Evolutionary conservation across 768 basidiomycete species (phyloP).

Genomic region (Fomitopsis serialis): DNA sequence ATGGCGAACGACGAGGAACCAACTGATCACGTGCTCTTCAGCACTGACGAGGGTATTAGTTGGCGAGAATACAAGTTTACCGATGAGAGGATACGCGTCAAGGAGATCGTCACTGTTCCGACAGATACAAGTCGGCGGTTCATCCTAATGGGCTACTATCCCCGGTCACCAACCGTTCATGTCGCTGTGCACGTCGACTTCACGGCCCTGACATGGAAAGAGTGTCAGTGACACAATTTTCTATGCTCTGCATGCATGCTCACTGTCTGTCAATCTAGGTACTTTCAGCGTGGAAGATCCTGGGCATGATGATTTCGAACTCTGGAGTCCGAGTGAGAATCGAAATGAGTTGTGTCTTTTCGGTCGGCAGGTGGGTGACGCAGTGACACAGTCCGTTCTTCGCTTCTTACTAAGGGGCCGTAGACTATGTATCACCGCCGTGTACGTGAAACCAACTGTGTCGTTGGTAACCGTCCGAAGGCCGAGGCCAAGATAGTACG

Average conservation of each 20-base stretch:
- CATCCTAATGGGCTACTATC: conserved; percentile 69
- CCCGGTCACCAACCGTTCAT: conserved; percentile 37
- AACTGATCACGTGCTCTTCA: conserved; percentile 84
- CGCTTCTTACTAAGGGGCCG: neutral
- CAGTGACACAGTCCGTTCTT: neutral
- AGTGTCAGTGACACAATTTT: conserved; percentile 52
- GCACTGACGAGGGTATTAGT: conserved; percentile 79
- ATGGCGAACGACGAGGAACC: conserved; percentile 95
- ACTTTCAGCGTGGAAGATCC: conserved; percentile 64
- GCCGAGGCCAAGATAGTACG: conserved; percentile 45
- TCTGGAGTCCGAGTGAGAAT: conserved; percentile 93
- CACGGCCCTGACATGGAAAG: conserved; percentile 59
- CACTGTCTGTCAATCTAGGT: conserved; percentile 41
- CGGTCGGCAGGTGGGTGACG: conserved; percentile 66
- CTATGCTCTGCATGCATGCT: conserved; percentile 6
- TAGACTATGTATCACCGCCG: conserved; percentile 93
- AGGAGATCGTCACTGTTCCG: conserved; percentile 80
- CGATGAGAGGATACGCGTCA: conserved; percentile 67
- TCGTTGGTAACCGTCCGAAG: conserved; percentile 69
- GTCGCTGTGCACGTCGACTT: conserved; percentile 90
- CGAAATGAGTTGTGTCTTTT: conserved; percentile 88
- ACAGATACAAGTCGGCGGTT: conserved; percentile 89
- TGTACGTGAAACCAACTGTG: conserved; percentile 71
- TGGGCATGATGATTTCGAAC: conserved; percentile 86
- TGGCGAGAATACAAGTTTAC: conserved; percentile 90